Evolutionary conservation across 1,284 basidiomycete species (phyloP).

Genomic region (Cystobasidium slooffiae): DNA sequence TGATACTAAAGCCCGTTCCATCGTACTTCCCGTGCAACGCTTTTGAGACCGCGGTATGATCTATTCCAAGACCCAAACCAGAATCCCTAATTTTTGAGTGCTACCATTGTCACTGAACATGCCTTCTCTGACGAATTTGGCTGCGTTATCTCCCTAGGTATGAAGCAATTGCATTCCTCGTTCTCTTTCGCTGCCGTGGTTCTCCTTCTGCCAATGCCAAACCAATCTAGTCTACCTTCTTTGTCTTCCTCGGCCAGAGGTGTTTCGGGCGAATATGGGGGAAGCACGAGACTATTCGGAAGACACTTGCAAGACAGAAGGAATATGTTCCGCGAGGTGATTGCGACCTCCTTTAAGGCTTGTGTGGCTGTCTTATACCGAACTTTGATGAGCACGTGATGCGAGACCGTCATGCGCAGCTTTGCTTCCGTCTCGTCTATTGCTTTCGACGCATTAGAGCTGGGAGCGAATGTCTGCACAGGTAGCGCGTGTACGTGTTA

Average conservation of each 20-base stretch:
- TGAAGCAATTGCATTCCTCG: constrained; percentile 1
- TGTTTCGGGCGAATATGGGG: background rate
- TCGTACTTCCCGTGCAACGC: too few relatives aligned
- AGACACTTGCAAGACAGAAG: constrained; percentile 1
- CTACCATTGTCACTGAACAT: too few relatives aligned
- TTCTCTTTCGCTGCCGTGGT: background rate
- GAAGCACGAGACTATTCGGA: background rate
- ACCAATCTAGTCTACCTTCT: background rate
- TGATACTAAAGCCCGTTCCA: too few relatives aligned
- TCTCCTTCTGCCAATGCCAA: background rate
- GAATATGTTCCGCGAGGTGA: constrained; percentile 2
- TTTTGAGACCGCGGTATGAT: too few relatives aligned
- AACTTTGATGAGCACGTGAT: background rate
- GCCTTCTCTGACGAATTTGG: background rate
- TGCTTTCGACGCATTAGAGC: background rate
- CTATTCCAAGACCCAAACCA: too few relatives aligned
- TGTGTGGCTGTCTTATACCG: background rate
- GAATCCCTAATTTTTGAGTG: background rate
- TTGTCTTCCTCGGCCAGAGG: too few relatives aligned
- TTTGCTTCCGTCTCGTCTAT: background rate
- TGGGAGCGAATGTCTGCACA: background rate
- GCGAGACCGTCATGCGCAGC: constrained; percentile 1
- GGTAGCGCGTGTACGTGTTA: too few relatives aligned
- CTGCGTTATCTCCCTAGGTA: background rate
- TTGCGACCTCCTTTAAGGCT: background rate